These are phyloP conservation scores for Fusarium camptoceras DNA, from an alignment of 2,329 filamentous ascomycete genomes.

Conservation along the genomic window DNA sequence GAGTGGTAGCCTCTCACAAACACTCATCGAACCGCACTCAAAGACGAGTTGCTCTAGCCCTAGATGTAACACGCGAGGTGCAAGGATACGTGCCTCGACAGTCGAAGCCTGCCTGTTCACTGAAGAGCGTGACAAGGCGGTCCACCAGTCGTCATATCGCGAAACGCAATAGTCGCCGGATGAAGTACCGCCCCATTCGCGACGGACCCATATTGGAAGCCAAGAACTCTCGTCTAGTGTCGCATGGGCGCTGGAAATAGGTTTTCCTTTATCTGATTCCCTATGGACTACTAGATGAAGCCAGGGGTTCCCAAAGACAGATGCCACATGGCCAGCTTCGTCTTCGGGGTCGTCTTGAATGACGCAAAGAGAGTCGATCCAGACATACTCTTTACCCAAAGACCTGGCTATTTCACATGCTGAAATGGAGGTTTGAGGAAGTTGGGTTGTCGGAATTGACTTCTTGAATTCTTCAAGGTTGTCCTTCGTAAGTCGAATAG, in stretches of 20 bases:
- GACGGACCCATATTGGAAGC: background rate
- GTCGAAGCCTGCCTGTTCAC: background rate
- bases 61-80: background rate
- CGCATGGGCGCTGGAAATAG: background rate
- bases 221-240: background rate
- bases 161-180: background rate
- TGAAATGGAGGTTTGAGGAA: background rate
- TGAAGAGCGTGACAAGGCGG: background rate
- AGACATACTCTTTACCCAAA: background rate
- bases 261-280: accelerated
- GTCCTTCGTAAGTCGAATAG: background rate
- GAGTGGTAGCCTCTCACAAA: background rate
- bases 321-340: background rate
- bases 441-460: background rate
- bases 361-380: background rate
- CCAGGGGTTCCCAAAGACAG: background rate
- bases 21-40: background rate
- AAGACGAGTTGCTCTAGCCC: background rate
- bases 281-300: background rate
- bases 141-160: background rate
- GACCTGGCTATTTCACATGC: background rate
- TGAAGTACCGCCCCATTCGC: background rate
- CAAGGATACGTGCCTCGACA: background rate
- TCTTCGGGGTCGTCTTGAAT: background rate
- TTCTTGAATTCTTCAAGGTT: background rate